Percentiles rank a stretch among this genome's conserved stretches.
Evolutionary conservation across 2,329 filamentous ascomycete species (phyloP).

Genomic region (Thelonectria blattea): DNA sequence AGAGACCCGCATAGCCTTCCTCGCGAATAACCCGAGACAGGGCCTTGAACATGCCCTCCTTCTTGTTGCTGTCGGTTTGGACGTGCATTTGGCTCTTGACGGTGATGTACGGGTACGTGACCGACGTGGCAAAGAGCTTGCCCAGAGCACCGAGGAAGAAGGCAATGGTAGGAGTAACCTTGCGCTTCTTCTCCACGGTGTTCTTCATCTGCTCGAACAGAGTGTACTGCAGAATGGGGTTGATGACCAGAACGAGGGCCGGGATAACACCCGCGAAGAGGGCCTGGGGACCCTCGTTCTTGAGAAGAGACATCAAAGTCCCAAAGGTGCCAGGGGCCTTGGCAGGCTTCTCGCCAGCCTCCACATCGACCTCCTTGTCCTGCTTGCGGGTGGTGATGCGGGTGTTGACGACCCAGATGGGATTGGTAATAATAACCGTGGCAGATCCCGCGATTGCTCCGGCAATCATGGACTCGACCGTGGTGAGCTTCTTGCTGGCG

Average conservation of each 20-base stretch:
- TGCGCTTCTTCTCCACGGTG: slow-evolving; percentile 71
- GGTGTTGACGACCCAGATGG: slow-evolving; percentile 99
- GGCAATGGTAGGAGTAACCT: slow-evolving; percentile 83
- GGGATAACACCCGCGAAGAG: slow-evolving; percentile 93
- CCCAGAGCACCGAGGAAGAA: slow-evolving; percentile 92
- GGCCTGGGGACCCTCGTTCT: slow-evolving; percentile 81
- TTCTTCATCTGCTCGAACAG: slow-evolving; percentile 99
- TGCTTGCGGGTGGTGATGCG: slow-evolving; percentile 91
- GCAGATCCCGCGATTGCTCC: slow-evolving; percentile 92
- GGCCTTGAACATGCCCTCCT: slow-evolving; percentile 79
- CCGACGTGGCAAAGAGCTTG: slow-evolving; percentile 90
- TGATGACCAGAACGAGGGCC: slow-evolving; percentile 92
- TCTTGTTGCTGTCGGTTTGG: slow-evolving; percentile 72
- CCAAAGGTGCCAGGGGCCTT: slow-evolving; percentile 76
- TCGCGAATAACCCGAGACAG: slow-evolving; percentile 82
- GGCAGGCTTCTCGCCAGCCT: slow-evolving; percentile 46
- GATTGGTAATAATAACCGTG: slow-evolving; percentile 95
- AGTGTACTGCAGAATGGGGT: slow-evolving; percentile 98
- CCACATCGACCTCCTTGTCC: slow-evolving; percentile 51
- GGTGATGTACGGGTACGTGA: slow-evolving; percentile 98
- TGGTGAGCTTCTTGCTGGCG: slow-evolving; percentile 81
- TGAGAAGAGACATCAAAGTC: slow-evolving; percentile 80
- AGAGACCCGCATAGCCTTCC: slow-evolving; percentile 90
- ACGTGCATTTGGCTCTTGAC: slow-evolving; percentile 99
- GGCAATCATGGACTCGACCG: slow-evolving; percentile 91